Evolutionary conservation across 345 rosid species (phyloP).

Genomic region (Rubroshorea leprosula): DNA sequence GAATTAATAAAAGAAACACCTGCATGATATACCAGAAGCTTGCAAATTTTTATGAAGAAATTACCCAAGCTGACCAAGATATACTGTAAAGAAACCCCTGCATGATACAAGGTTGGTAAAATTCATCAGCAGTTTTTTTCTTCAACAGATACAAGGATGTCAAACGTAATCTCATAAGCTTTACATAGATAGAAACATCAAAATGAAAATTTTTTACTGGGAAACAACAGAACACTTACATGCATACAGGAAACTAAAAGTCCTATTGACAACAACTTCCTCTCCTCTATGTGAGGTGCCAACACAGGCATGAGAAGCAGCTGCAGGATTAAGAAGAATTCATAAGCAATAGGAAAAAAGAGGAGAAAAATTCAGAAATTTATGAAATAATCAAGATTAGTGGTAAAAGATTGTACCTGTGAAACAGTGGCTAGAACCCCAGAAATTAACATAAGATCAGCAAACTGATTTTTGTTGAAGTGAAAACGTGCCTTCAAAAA

Average conservation of each 20-base stretch:
- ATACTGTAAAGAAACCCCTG: slow-evolving; percentile 64
- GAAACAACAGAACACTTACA: slow-evolving; percentile 42
- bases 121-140: neutral
- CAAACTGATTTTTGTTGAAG: slow-evolving; percentile 69
- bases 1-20: neutral
- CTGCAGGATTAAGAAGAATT: slow-evolving; percentile 35
- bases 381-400: neutral
- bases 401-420: slow-evolving; percentile 36
- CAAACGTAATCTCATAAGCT: too few species aligned
- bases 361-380: neutral
- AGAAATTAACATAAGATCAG: slow-evolving; percentile 56
- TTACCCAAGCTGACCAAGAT: slow-evolving; percentile 85
- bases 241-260: slow-evolving; percentile 38
- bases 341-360: neutral
- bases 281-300: slow-evolving; percentile 51
- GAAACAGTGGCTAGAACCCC: slow-evolving; percentile 52
- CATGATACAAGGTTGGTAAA: slow-evolving; percentile 19
- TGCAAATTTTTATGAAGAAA: slow-evolving; percentile 11
- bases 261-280: slow-evolving; percentile 66
- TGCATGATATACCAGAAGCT: neutral
- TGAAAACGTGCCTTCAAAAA: slow-evolving; percentile 87
- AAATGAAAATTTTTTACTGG: too few species aligned
- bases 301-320: slow-evolving; percentile 60
- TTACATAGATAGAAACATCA: too few species aligned
- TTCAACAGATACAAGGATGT: neutral